A percentile compares a stretch with the other conserved stretches of the same genome.
These are phyloP conservation scores for Hygrophoropsis aurantiaca DNA, from an alignment of 768 basidiomycete species.

Conservation along the genomic window DNA sequence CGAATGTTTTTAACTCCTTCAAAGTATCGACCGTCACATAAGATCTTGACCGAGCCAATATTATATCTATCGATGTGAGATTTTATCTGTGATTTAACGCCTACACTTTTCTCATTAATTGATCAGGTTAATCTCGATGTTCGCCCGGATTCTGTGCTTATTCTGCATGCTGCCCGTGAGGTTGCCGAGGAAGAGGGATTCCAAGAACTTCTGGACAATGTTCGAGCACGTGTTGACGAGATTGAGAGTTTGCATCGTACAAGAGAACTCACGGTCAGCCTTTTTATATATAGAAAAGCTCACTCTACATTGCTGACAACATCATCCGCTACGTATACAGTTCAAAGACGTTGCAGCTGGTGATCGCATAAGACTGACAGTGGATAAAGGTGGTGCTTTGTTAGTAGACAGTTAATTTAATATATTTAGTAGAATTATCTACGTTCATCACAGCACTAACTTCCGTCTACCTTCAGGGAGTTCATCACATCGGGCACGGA, in stretches of 20 bases:
- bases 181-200: conserved; percentile 77
- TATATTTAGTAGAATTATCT: conserved; percentile 10
- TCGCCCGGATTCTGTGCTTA: conserved; percentile 76
- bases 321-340: conserved; percentile 16
- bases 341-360: conserved; percentile 42
- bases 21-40: conserved; percentile 3
- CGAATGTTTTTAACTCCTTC: neutral
- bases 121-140: conserved; percentile 71
- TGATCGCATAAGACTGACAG: conserved; percentile 47
- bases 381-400: conserved; percentile 55
- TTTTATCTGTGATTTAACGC: neutral
- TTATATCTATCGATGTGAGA: conserved; percentile 78
- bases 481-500: neutral
- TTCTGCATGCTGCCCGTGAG: conserved; percentile 69
- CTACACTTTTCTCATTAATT: neutral
- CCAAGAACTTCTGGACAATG: conserved; percentile 71
- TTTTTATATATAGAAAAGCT: too few relatives aligned
- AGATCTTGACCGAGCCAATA: conserved; percentile 69
- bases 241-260: conserved; percentile 86
- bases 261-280: conserved; percentile 66
- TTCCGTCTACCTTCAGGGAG: too few relatives aligned
- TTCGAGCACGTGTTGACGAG: conserved; percentile 77
- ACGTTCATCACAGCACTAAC: conserved; percentile 7
- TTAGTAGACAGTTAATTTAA: conserved; percentile 25
- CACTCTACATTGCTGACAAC: neutral